Evolutionary conservation across 2,329 filamentous ascomycete species (phyloP), one percentile per base, ranked within the genome.

Genomic region (Amesomyces nigricolor): DNA sequence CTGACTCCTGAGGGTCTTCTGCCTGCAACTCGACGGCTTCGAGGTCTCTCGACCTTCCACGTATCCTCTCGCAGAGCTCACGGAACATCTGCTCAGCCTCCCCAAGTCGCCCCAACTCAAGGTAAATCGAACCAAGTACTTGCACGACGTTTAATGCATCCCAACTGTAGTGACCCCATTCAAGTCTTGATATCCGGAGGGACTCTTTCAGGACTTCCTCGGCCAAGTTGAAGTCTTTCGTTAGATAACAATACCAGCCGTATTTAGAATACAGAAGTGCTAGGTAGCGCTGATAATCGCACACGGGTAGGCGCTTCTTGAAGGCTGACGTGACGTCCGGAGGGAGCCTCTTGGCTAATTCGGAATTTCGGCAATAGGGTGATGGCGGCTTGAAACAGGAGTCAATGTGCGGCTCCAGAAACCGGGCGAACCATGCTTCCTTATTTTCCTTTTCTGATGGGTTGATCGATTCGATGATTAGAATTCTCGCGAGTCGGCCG

Each of bases 391-490:
- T 17, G 19, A 38, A 42, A 16, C 48, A 51, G 2, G 22, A 11
- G 2, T 35, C 19, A n/a, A 45, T 8, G 38, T 58, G 52, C 10
- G 56, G 47, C 2, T 13, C 17, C 14, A 58, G 14, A 5, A 7
- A 16, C 3, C 43, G 44, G 14, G 47, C 6, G n/a, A 38, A 39
- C 17, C 5, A 30, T 6, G 5, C 17, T 11, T 53, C 38, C 5
- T 13, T 6, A 17, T 17, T 42, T 30, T 29, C 44, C 7, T 3
- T 26, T 26, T 26, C 22, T 26, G 22, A 26, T 26, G 22, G 22
- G 22, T 26, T 26, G 5, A 56, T 51, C 3, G 59, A 47, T 9
- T 61, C 56, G 14, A 10, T 49, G n/a, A 61, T 4, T 2, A 61
- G 5, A 11, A 52, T 47, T 19, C 30, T 50, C 10, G 60, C 53